phyloP scores from a whole-genome alignment of 495 filamentous ascomycete species.

The Aspergillus avenaceus region DNA sequence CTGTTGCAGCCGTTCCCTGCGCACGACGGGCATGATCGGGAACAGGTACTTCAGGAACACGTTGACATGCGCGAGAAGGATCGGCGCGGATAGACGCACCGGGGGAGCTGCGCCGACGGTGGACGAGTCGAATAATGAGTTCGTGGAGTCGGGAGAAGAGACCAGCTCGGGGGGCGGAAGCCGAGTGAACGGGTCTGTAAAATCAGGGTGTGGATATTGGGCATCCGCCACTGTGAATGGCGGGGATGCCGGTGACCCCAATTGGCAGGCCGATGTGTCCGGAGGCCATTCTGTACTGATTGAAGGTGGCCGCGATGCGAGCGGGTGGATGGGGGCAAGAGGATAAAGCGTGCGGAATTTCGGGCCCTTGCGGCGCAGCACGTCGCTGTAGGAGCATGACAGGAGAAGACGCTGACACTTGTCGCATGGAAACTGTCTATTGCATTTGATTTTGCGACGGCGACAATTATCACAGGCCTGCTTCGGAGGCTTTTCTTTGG shows the following conservation, averaged over 20 bases:
- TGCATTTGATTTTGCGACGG: constrained; percentile 44
- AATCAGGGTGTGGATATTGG: constrained; percentile 20
- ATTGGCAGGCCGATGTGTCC: constrained; percentile 13
- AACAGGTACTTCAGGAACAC: constrained; percentile 62
- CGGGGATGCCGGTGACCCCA: constrained; percentile 29
- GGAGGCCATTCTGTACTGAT: constrained; percentile 17
- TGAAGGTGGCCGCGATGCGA: constrained; percentile 21
- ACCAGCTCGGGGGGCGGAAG: constrained; percentile 32
- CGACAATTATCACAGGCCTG: constrained; percentile 47
- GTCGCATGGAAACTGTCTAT: constrained; percentile 40
- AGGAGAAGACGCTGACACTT: constrained; percentile 43
- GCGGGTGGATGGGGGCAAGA: constrained; percentile 37
- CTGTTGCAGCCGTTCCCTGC: constrained; percentile 61
- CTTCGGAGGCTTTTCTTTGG: constrained; percentile 25
- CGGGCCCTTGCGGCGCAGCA: constrained; percentile 41
- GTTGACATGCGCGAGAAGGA: constrained; percentile 41
- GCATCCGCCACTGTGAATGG: constrained; percentile 21
- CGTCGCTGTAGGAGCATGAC: constrained; percentile 43
- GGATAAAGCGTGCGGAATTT: constrained; percentile 45
- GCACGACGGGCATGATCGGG: constrained; percentile 75
- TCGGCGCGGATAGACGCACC: constrained; percentile 27
- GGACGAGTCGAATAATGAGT: constrained; percentile 29
- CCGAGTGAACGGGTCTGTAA: constrained; percentile 24
- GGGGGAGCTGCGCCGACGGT: constrained; percentile 15
- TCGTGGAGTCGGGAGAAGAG: constrained; percentile 38